Conservation (phyloP, 2,329 filamentous ascomycete species). For the Intubia oerlemansii region DNA sequence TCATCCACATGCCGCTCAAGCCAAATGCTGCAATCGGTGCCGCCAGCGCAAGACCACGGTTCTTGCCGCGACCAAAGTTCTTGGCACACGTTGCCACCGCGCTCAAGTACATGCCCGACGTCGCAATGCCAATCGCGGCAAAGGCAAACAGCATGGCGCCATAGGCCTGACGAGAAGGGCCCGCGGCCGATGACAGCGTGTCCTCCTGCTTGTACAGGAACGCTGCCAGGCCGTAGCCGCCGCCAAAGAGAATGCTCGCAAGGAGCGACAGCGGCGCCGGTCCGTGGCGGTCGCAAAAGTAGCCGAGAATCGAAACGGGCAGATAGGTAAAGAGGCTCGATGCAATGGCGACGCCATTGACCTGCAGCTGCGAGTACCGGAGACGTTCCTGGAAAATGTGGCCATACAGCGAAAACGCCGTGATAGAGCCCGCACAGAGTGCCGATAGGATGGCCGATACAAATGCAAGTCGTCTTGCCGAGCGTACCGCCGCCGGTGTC, state of each 20-base stretch:
- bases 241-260: slow-evolving; percentile 52
- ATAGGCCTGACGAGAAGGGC: slow-evolving; percentile 38
- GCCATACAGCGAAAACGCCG: slow-evolving; percentile 84
- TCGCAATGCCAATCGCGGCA: slow-evolving; percentile 60
- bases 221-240: slow-evolving; percentile 69
- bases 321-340: slow-evolving; percentile 81
- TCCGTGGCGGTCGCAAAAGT: slow-evolving; percentile 74
- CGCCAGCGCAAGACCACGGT: slow-evolving; percentile 75
- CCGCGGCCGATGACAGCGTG: slow-evolving; percentile 13
- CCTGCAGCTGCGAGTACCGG: slow-evolving; percentile 75
- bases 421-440: slow-evolving; percentile 77
- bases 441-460: slow-evolving; percentile 30
- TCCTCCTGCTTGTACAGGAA: slow-evolving; percentile 40
- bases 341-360: slow-evolving; percentile 75
- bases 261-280: slow-evolving; percentile 56
- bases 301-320: slow-evolving; percentile 75
- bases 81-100: slow-evolving; percentile 93
- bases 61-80: slow-evolving; percentile 81
- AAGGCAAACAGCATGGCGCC: slow-evolving; percentile 73
- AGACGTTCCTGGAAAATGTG: slow-evolving; percentile 73
- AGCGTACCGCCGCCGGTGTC: too few relatives aligned
- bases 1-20: slow-evolving; percentile 87
- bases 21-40: slow-evolving; percentile 85
- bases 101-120: slow-evolving; percentile 72
- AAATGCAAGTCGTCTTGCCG: too few relatives aligned